Evolutionary conservation across 768 basidiomycete species (phyloP), one percentile per base, ranked within the genome.

Genomic region (Lactarius akahatsu): DNA sequence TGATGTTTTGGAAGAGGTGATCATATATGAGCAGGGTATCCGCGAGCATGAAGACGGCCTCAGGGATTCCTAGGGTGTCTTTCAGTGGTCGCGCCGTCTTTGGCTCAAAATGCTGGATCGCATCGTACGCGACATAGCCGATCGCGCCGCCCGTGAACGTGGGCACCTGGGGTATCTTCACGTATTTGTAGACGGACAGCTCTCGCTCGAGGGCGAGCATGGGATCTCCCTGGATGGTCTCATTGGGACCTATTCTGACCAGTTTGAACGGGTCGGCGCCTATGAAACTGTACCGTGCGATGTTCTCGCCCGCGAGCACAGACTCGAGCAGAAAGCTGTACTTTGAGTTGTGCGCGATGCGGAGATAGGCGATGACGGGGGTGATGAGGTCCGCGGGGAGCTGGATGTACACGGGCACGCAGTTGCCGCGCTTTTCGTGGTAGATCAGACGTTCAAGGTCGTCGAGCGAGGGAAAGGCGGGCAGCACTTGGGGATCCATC

Each of bases 71-170:
- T 55, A 97, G 80, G 10, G 87, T 80, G 75, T 98, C 94, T n/a
- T 79, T 78, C 30, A 94, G 82, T 20, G 85, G 81, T 43, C 88
- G 82, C 58, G 86, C 86, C 8, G 94, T 95, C 79, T 91, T 94
- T 61, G 97, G 95, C 76, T 99, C 97, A 73, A 99, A 99, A 76
- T 98, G 88, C 64, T 91, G 93, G 64, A 99, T 87, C 76, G 94
- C 94, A 76, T 99, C 97, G 79, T 95, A 99, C 15, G 94, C 86
- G 67, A 99, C 94, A 76, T 97, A 98, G 62, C 97, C 97, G 73
- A 98, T 93, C 1, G 96, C 96, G 55, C 97, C 97, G 56, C 97
- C 97, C 55, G 95, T 96, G 75, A 98, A 97, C 0, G 96, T 96
- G 2, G 92, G 89, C 41, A 96, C 83, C 76, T 96, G 91, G 5